A percentile compares a stretch with the other conserved stretches of the same genome.
Evolutionary conservation across 2,329 filamentous ascomycete species (phyloP).

Genomic region (Sporothrix luriei): DNA sequence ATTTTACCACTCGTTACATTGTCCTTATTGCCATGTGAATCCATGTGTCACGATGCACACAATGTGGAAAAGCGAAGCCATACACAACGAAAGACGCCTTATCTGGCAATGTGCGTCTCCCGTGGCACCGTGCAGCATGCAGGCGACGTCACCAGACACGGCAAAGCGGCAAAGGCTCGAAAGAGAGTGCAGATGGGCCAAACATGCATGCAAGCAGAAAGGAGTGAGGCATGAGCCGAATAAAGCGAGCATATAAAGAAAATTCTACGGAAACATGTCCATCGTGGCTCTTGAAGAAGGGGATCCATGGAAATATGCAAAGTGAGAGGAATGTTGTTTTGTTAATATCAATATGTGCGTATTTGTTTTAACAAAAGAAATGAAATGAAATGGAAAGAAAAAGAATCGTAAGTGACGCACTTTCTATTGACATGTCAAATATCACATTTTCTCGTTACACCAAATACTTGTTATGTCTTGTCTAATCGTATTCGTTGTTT

Average conservation of each 20-base stretch:
- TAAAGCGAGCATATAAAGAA: background rate
- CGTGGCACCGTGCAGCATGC: conserved; percentile 13
- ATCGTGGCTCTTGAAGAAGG: background rate
- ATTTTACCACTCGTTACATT: no score
- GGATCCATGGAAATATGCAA: background rate
- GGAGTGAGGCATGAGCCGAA: background rate
- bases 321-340: background rate
- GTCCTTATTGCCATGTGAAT: conserved; percentile 21
- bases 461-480: background rate
- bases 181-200: background rate
- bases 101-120: conserved; percentile 19
- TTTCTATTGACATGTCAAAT: background rate
- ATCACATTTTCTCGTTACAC: conserved; percentile 11
- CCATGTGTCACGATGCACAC: conserved; percentile 23
- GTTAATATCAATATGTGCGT: background rate
- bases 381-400: background rate
- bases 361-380: background rate
- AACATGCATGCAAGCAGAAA: background rate
- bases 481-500: background rate
- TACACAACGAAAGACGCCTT: background rate
- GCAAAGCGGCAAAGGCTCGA: conserved; percentile 8
- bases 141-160: conserved; percentile 24
- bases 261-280: background rate
- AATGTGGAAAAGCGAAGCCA: background rate
- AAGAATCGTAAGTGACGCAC: no score